Base-by-base conservation (phyloP, 192 early-diverging fungal genomes). In the Backusella morwellensis region DNA sequence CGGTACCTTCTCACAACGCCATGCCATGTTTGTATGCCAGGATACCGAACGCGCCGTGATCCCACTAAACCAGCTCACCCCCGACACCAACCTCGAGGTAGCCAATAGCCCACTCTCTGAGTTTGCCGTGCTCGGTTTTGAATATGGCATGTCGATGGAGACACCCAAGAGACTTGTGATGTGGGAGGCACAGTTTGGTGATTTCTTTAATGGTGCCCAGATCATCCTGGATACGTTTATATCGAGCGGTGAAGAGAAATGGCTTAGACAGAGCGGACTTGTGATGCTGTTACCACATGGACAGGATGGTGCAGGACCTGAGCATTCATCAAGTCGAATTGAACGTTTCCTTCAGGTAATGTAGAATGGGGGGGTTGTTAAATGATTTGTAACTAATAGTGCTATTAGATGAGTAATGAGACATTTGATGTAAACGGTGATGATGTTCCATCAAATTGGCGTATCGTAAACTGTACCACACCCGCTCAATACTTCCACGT, bases 111-210 rank as follows among this genome's bases (percentile, higher is more conserved):
- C 91, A 38, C 85, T 99, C 66, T 95, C 93, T 70, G 97, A 99
- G 86, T 91, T 97, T 67, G 97, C 97, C 7, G 97, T 99, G 9
- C 86, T 99, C 34, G 97, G 94, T 3, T 99, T 97, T 79, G 97
- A 99, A 81, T 94, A 96, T 77, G 97, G 97, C 68, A 92, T 96
- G 79, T 97, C 95, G 4, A 92, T 92, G 81, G 96, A 97, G 80
- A 92, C 90, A 29, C 97, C 97, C 17, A 89, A 93, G 54, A 83
- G 88, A 7, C 84, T 99, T n/a, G 90, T 90, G 56, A 94, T 99
- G 54, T 99, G 97, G 97, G 97, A 98, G 80, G 96, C 96, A 1
- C 97, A 99, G 85, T 99, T 98, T 83, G 97, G 97, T 71, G 97
- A 99, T 83, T 99, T 99, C 80, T 95, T 95, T 89, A 98, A 98